Evolutionary conservation across 148 eudicot genomes (phyloP), one percentile per base, ranked within the genome.

Genomic region (Chenopodium berlandieri): DNA sequence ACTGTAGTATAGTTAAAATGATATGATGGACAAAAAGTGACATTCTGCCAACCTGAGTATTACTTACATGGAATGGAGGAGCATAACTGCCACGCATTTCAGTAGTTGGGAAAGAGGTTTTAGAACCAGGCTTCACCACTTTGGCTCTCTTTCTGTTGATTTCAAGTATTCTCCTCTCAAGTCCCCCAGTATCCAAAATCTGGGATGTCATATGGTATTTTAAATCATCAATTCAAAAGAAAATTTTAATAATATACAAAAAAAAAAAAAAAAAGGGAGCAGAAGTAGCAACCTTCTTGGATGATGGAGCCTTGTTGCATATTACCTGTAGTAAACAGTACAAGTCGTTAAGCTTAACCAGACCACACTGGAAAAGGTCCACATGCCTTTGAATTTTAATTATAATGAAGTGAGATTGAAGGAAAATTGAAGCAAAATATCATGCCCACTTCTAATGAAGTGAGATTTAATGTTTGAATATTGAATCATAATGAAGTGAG

Each of bases 31-130:
- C 4, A 25, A 25, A 7, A 34, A 9, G 14, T 30, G 9, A 75
- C 19, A 7, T 10, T 7, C 13, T 46, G 62, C 27, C 27, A 14
- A 80, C 31, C 72, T 14, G 17, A 10, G 46, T 32, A 71, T 20
- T 32, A 83, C 97, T 86, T 87, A 96, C 99, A 85, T 96, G 99
- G 88, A 96, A 96, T 16, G 99, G 99, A 37, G 99, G 99, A 79
- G 98, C 89, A 85, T 96, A 96, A 76, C 68, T 90, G 85, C 99
- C 98, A 71, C 99, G 99, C 83, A 96, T 88, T 85, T 96, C 99
- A 63, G 99, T 96, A 0, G 90, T 84, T 7, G 99, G 94, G 83
- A 96, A 96, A 11, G 99, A 92, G 77, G 99, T 96, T 81, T 96
- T 96, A 67, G 99, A 92, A 65, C 95, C 97, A 84, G 99, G 99